phyloP scores from a whole-genome alignment of 2,329 filamentous ascomycete species.

The Bipolaris gigantea region DNA sequence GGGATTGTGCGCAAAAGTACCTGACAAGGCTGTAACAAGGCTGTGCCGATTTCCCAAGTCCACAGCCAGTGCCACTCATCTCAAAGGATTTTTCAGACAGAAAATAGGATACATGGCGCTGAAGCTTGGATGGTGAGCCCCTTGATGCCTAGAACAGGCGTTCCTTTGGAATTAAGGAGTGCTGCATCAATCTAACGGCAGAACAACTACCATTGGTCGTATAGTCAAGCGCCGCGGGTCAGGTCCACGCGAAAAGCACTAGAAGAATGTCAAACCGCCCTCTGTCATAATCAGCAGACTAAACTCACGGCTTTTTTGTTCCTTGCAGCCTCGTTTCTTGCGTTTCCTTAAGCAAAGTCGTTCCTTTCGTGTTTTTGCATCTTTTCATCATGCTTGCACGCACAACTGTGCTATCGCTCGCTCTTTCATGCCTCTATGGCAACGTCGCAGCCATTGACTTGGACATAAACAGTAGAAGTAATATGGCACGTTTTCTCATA shows the following conservation, averaged over 20 bases:
- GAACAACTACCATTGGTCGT: background rate
- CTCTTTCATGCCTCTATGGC: slow-evolving; percentile 18
- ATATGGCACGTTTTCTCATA: background rate
- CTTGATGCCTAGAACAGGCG: background rate
- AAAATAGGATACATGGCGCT: background rate
- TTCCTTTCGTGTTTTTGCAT: background rate
- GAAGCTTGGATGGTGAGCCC: background rate
- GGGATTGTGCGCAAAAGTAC: slow-evolving; percentile 1
- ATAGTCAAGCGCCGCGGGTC: background rate
- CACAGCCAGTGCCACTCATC: background rate
- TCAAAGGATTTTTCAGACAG: background rate
- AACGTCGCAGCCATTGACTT: slow-evolving; percentile 20
- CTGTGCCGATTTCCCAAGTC: background rate
- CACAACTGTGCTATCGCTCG: slow-evolving; percentile 19
- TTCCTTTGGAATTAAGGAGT: background rate
- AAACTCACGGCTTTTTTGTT: background rate
- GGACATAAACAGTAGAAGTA: slow-evolving; percentile 25
- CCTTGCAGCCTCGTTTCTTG: too few species aligned
- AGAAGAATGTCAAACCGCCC: background rate
- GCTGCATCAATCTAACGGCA: background rate
- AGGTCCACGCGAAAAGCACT: background rate
- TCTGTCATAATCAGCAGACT: background rate
- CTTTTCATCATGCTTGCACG: slow-evolving; percentile 21
- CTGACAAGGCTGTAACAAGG: background rate
- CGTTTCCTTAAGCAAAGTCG: background rate